Evolutionary conservation across 441 rosid species (phyloP), one percentile per base, ranked within the genome.

Genomic region (Sinapis alba): DNA sequence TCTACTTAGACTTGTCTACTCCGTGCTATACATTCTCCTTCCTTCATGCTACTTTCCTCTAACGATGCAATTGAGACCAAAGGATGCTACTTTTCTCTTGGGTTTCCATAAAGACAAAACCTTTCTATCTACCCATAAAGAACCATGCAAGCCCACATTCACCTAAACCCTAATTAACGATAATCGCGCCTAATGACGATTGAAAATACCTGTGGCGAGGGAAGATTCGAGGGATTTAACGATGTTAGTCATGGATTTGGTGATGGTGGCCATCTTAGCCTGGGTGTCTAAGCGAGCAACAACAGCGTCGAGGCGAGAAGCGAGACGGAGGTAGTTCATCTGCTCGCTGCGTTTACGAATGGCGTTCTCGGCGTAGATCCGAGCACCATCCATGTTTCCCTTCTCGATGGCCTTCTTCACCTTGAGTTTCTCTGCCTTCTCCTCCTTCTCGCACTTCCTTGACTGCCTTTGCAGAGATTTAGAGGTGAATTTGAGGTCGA

Each of bases 311-410:
- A 93, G 89, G 15, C 98, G 83, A 30, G 97, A 93, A 8, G 98
- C 77, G 47, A 93, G 92, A 18, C 97, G 87, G 45, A 93, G 94
- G 79, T 90, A 93, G 78, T 93, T 93, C 98, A 93, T 93, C 90
- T 93, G 98, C 85, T 93, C 98, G 68, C 89, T 87, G 47, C 98
- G 85, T 84, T 93, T 93, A 11, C 98, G 87, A 82, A 93, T 93
- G 72, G 97, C 89, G 79, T 91, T 93, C 85, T 93, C 98, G 13
- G 97, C 97, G 70, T 93, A 93, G 88, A 93, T 91, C 79, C 98
- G 84, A 26, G 90, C 97, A 1, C 98, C 98, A 65, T 93, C 98
- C 94, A 91, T 84, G 81, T 93, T 93, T 0, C 98, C 98, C 66
- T 91, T 93, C 89, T 93, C 98, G 51, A 76, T 93, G 57, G 98